Conservation (phyloP, 768 basidiomycete genomes). For the Lepiota brunneoincarnata region DNA sequence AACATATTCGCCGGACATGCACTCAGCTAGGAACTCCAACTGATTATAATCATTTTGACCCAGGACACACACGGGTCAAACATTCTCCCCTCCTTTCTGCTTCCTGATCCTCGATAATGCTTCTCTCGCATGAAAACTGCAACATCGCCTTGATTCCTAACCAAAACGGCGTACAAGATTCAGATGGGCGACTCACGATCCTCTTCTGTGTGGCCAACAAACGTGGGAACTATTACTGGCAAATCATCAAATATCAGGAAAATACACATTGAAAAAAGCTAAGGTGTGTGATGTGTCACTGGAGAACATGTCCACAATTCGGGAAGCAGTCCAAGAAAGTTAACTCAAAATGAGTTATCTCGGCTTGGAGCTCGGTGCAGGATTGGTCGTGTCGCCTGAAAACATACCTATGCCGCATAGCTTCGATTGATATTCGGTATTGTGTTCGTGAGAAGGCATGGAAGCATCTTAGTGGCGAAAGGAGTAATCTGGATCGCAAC, state of each 20-base stretch:
- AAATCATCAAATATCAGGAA: constrained; percentile 46
- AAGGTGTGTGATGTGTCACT: constrained; percentile 46
- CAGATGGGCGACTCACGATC: constrained; percentile 46
- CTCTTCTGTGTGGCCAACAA: constrained; percentile 51
- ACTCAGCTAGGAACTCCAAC: neutral
- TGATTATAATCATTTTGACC: no score
- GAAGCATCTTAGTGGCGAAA: constrained; percentile 39
- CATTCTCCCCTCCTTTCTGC: constrained; percentile 36
- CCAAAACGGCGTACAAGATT: constrained; percentile 39
- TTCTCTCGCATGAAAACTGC: constrained; percentile 37
- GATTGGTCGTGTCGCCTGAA: constrained; percentile 2
- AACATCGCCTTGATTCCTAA: constrained; percentile 26
- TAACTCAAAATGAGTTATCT: constrained; percentile 52
- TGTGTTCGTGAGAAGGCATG: no score
- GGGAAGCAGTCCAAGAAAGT: no score
- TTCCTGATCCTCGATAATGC: constrained; percentile 42
- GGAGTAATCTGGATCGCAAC: constrained; percentile 38
- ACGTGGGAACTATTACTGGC: constrained; percentile 50
- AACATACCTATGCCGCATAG: no score
- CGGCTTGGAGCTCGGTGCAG: constrained; percentile 31
- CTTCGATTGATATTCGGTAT: no score
- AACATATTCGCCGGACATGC: neutral
- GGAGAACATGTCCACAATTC: no score
- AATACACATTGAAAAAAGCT: constrained; percentile 56
- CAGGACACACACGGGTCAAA: constrained; percentile 40